Conservation (phyloP, 164 flowering plant genomes). For the Liquidambar formosana region DNA sequence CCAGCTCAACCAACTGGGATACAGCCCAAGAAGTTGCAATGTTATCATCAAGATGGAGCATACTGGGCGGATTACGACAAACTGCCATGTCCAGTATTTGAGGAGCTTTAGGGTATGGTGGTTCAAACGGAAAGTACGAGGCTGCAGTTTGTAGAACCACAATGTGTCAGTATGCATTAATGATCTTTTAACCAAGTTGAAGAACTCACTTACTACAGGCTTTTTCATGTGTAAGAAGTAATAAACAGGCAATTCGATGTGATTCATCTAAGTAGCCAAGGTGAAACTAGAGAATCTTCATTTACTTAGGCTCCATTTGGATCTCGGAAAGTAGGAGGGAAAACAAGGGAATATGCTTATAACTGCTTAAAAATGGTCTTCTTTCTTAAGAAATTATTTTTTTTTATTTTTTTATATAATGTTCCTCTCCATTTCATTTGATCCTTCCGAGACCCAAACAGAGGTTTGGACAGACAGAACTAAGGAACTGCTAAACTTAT, state of each 20-base stretch:
- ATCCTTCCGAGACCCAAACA: background rate
- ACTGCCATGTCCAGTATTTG: conserved; percentile 97
- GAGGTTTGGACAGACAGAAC: background rate
- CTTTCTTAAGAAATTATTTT: no score
- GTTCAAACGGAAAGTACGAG: conserved; percentile 64
- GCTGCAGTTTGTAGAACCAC: conserved; percentile 54
- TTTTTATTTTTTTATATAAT: no score
- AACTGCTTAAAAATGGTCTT: no score
- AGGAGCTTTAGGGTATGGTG: conserved; percentile 70
- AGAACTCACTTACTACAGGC: background rate
- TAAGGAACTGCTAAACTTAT: background rate
- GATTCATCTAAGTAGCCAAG: background rate
- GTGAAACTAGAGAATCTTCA: background rate
- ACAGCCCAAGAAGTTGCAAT: conserved; percentile 70
- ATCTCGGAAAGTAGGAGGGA: no score
- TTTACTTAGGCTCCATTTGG: background rate
- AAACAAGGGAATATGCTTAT: no score
- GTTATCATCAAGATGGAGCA: conserved; percentile 86
- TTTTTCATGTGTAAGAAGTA: background rate
- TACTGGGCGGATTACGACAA: conserved; percentile 81
- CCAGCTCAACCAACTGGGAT: conserved; percentile 93
- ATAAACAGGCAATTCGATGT: background rate
- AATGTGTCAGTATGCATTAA: background rate
- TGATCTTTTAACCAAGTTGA: background rate
- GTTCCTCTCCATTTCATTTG: no score